phyloP scores from a whole-genome alignment of 164 flowering plant genomes.

The Cinnamomum micranthum region DNA sequence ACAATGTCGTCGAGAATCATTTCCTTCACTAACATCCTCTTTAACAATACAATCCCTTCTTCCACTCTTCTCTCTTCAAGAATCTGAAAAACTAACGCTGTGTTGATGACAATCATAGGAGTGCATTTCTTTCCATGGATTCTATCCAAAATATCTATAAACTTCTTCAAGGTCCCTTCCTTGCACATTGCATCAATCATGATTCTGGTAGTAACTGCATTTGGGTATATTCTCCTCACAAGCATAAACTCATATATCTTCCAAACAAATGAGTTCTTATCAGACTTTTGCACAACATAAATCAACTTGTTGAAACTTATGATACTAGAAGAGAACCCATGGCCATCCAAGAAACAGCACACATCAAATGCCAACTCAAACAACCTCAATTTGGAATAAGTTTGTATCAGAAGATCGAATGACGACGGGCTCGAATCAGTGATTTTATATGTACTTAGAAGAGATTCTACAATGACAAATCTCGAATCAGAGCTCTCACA shows the following conservation, averaged over 20 bases:
- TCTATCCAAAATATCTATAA: not conserved
- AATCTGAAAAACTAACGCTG: not conserved
- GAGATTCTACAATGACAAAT: constrained; percentile 34
- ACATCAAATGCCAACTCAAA: constrained; percentile 46
- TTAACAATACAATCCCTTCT: constrained; percentile 37
- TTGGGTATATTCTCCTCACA: constrained; percentile 50
- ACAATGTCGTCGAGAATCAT: constrained; percentile 63
- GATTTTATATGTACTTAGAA: constrained; percentile 41
- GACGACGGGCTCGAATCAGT: constrained; percentile 42
- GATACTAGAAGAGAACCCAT: constrained; percentile 50
- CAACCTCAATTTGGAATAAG: constrained; percentile 67
- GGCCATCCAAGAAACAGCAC: constrained; percentile 45
- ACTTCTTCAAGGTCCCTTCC: not conserved
- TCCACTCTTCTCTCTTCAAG: not conserved
- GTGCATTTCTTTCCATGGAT: constrained; percentile 1
- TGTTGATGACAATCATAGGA: not conserved
- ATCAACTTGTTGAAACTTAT: constrained; percentile 59
- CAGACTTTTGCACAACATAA: constrained; percentile 54
- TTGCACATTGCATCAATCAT: constrained; percentile 32
- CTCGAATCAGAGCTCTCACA: constrained; percentile 9
- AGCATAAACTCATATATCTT: constrained; percentile 70
- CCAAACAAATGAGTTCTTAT: constrained; percentile 46
- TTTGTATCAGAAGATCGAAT: constrained; percentile 71
- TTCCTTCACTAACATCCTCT: constrained; percentile 66
- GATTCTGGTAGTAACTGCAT: constrained; percentile 43